Conservation (phyloP, 1,284 basidiomycete species). For the Ustilago curta region DNA sequence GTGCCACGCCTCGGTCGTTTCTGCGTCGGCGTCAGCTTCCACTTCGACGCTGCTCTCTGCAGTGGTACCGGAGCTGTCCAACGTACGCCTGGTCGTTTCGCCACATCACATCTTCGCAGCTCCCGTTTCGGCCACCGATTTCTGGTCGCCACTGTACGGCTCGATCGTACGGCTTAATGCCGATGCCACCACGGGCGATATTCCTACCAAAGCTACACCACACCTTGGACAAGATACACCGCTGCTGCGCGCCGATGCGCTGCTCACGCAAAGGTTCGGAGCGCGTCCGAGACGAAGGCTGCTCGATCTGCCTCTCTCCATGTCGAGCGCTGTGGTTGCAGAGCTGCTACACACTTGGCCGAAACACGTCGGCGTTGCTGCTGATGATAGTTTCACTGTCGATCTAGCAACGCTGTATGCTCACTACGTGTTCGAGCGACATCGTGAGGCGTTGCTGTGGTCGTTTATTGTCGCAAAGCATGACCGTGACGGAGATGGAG, state of each 20-base stretch:
- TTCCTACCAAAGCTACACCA: neutral
- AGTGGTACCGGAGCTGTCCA: constrained; percentile 9
- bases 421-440: constrained; percentile 26
- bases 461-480: constrained; percentile 41
- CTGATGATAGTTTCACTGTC: neutral
- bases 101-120: constrained; percentile 30
- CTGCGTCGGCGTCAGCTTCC: neutral
- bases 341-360: constrained; percentile 27
- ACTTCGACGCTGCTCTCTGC: constrained; percentile 13
- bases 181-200: neutral
- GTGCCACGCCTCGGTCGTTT: neutral
- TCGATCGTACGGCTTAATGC: constrained; percentile 16
- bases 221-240: neutral
- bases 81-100: constrained; percentile 19
- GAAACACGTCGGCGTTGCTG: neutral
- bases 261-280: constrained; percentile 27
- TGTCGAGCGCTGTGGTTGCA: constrained; percentile 9
- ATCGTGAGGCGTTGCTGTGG: constrained; percentile 40
- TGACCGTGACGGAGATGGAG: constrained; percentile 29
- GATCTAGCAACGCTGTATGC: constrained; percentile 24
- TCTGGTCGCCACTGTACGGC: constrained; percentile 37
- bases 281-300: constrained; percentile 15
- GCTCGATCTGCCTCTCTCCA: constrained; percentile 27
- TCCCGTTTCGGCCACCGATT: constrained; percentile 32
- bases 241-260: constrained; percentile 6